Percentiles rank a stretch among this genome's conserved stretches.
Conservation (phyloP, 176 grass and related monocot species). For the Typha latifolia region DNA sequence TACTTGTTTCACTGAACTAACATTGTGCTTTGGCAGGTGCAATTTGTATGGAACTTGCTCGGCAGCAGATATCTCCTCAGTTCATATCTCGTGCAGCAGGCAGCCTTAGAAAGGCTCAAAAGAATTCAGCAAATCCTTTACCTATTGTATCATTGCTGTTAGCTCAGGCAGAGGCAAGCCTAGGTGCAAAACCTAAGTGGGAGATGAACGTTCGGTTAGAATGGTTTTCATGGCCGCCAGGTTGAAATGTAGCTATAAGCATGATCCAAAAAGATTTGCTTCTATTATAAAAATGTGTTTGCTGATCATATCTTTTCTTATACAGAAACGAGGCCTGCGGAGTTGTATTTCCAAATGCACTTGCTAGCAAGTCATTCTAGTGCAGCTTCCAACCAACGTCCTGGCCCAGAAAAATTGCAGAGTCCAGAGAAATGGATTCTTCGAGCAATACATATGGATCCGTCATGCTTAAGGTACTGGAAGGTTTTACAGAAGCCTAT, state of each 20-base stretch:
- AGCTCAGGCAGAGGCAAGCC: conserved; percentile 87
- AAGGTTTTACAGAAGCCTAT: conserved; percentile 36
- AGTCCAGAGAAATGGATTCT: conserved; percentile 66
- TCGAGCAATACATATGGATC: conserved; percentile 71
- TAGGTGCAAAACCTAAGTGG: conserved; percentile 83
- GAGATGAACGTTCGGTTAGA: conserved; percentile 78
- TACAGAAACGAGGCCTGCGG: conserved; percentile 66
- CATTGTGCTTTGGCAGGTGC: conserved; percentile 39
- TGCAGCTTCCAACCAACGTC: conserved; percentile 26
- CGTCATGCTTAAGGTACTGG: conserved; percentile 80
- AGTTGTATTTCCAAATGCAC: conserved; percentile 94
- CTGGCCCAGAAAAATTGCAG: conserved; percentile 29
- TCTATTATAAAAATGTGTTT: background rate
- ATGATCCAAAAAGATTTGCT: conserved; percentile 1
- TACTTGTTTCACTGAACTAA: conserved; percentile 9
- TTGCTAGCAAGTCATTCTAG: conserved; percentile 47
- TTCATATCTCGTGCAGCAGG: conserved; percentile 51
- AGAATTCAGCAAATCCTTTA: conserved; percentile 37
- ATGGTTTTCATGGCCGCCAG: conserved; percentile 84
- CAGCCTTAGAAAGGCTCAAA: conserved; percentile 71
- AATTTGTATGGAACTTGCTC: conserved; percentile 59
- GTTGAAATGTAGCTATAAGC: conserved; percentile 16
- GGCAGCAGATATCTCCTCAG: conserved; percentile 53
- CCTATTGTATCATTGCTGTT: conserved; percentile 68
- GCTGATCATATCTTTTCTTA: background rate